Conservation (phyloP, 208 protist genomes). For the Leishmania arabica region DNA sequence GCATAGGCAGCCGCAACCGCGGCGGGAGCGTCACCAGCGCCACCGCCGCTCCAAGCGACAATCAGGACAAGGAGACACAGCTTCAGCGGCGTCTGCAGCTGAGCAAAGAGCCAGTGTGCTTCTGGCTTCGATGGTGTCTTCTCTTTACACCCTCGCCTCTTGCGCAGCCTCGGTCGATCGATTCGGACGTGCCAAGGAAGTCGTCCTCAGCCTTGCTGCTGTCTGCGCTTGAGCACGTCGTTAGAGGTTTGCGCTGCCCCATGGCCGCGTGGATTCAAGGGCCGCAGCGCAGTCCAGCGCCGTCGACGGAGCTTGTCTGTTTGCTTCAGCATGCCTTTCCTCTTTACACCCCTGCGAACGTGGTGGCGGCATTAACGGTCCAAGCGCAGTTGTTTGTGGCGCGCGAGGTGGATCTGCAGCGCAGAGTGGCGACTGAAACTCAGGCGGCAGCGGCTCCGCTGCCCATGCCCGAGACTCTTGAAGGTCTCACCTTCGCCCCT, state of each 20-base stretch:
- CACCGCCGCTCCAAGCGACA: neutral
- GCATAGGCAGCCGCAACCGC: neutral
- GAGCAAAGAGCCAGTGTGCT: slow-evolving; percentile 27
- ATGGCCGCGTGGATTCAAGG: neutral
- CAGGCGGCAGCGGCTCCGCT: neutral
- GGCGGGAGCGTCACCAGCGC: neutral
- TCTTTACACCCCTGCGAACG: neutral
- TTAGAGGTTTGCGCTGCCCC: neutral
- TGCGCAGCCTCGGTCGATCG: neutral
- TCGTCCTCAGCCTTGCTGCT: neutral
- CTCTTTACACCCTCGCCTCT: slow-evolving; percentile 12
- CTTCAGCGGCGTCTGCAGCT: slow-evolving; percentile 16
- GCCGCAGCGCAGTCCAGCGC: neutral
- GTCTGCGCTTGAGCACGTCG: neutral
- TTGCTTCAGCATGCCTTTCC: slow-evolving; percentile 18
- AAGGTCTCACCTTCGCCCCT: neutral
- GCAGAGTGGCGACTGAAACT: neutral
- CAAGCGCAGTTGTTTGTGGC: slow-evolving; percentile 16
- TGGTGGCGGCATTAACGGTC: slow-evolving; percentile 2
- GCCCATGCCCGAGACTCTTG: neutral
- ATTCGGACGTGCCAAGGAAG: neutral
- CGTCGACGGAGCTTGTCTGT: slow-evolving; percentile 6
- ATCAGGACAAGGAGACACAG: neutral
- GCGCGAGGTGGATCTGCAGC: neutral
- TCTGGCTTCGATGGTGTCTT: slow-evolving; percentile 27